Evolutionary conservation across 1,139 yeast species (phyloP).

Genomic region (Nakaseomyces delphensis): DNA sequence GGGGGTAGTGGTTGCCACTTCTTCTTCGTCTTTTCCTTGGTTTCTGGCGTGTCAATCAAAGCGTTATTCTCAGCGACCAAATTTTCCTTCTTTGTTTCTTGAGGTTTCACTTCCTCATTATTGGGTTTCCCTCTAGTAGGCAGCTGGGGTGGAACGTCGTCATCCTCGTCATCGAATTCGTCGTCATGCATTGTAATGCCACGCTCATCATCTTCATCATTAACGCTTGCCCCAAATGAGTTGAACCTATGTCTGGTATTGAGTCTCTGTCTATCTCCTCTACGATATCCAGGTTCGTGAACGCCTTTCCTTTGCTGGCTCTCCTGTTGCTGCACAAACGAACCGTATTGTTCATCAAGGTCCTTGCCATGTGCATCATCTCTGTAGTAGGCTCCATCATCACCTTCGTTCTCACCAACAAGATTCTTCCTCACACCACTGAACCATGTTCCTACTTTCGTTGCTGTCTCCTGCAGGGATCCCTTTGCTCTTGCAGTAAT

Average conservation of each 20-base stretch:
- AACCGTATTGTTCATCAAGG: slow-evolving; percentile 9
- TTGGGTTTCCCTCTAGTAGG: slow-evolving; percentile 24
- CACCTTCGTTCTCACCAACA: slow-evolving; percentile 18
- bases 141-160: slow-evolving; percentile 38
- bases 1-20: slow-evolving; percentile 26
- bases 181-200: slow-evolving; percentile 46
- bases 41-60: slow-evolving; percentile 28
- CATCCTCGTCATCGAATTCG: slow-evolving; percentile 32
- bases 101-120: slow-evolving; percentile 12
- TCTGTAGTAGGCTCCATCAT: slow-evolving; percentile 21
- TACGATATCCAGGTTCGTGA: slow-evolving; percentile 9
- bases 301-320: slow-evolving; percentile 6
- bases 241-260: slow-evolving; percentile 30
- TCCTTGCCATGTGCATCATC: slow-evolving; percentile 16
- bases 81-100: slow-evolving; percentile 13
- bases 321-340: slow-evolving; percentile 12
- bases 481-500: slow-evolving; percentile 61
- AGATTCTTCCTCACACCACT: slow-evolving; percentile 44
- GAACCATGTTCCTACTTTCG: slow-evolving; percentile 76
- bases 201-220: slow-evolving; percentile 46
- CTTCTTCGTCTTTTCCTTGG: slow-evolving; percentile 14
- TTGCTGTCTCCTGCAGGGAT: slow-evolving; percentile 78
- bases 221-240: slow-evolving; percentile 30
- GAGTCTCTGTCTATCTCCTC: slow-evolving; percentile 15
- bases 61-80: slow-evolving; percentile 26